phyloP scores from a whole-genome alignment of 148 eudicot genomes.

The Rhododendron ovatum region DNA sequence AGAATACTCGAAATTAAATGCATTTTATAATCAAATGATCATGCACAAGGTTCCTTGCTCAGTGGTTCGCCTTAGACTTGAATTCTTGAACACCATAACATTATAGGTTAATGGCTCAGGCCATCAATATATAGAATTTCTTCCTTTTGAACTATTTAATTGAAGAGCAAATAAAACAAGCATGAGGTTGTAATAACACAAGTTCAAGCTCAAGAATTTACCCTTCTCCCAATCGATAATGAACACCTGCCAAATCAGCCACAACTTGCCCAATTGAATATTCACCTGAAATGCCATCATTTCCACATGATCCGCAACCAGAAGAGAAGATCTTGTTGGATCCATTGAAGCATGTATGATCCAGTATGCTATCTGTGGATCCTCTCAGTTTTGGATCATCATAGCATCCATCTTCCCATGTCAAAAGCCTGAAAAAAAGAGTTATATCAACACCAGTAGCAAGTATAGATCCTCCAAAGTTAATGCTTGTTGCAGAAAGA shows the following conservation, averaged over 20 bases:
- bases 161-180: constrained; percentile 4
- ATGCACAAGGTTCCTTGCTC: background rate
- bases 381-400: constrained; percentile 26
- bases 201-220: constrained; percentile 25
- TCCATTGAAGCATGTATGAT: constrained; percentile 15
- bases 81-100: background rate
- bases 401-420: constrained; percentile 71
- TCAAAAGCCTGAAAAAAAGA: constrained; percentile 46
- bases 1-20: background rate
- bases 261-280: constrained; percentile 35
- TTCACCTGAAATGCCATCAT: constrained; percentile 20
- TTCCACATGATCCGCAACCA: constrained; percentile 12
- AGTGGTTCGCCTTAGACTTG: background rate
- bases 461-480: too few species aligned
- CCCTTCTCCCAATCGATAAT: constrained; percentile 71
- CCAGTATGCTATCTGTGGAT: constrained; percentile 21
- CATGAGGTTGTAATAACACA: background rate
- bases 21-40: background rate
- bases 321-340: constrained; percentile 22
- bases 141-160: background rate
- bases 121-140: background rate
- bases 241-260: constrained; percentile 42
- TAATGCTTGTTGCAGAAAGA: background rate
- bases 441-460: background rate
- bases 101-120: background rate